Base-by-base conservation (phyloP, 768 basidiomycete genomes). In the Russula griseocarnosa region DNA sequence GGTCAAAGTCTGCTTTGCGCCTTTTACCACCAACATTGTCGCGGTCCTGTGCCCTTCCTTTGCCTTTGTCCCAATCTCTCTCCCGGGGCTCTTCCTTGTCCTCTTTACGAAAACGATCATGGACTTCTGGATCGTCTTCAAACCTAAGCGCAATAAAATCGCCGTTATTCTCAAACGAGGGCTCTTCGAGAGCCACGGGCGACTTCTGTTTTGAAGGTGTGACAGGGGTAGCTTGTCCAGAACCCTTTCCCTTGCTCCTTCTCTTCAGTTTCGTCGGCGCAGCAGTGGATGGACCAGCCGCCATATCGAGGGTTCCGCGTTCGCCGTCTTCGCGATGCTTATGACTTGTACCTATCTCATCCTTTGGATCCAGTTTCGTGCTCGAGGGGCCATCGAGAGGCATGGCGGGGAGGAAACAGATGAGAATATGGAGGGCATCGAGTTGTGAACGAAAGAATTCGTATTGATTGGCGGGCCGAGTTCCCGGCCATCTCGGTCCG, bases 1-100 rank as follows among this genome's bases (percentile, higher is more conserved):
- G 73, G 69, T 82, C 82, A 57, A 78, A 72, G 52, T 79, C 83
- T 55, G 76, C 73, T 66, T 79, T 81, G 36, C 86, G 76, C 70
- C 83, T 87, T 60, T 73, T 70, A 53, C 72, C 74, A n/a, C 67
- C 65, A n/a, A 68, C 65, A 28, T 63, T 59, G 42, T 72, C 71
- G 14, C 70, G 68, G 18, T 74, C 70, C 49, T 66, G 55, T 20
- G 32, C 24, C 30, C 47, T 65, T 24, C 46, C 42, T 44, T 56
- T 57, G 11, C 55, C 63, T 28, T 46, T 69, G 28, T 50, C 69
- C 61, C 62, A 69, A 52, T 68, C 44, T 62, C 61, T 32, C 61
- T 66, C 61, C 40, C 53, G 57, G 8, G 18, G 40, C 18, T 67
- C 62, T 50, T 58, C 44, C 49, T 47, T 13, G 18, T 32, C 51